phyloP scores from a whole-genome alignment of 345 rosid species.

The Brassica napus region Da-Ae NC_063446.1:27642501-27643000 shows the following conservation, averaged over 20 bases:
- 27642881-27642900: slow-evolving; percentile 27
- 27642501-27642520: slow-evolving; percentile 42
- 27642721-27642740: neutral
- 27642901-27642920: slow-evolving; percentile 25
- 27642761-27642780: slow-evolving; percentile 7
- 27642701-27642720: slow-evolving; percentile 43
- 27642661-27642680: slow-evolving; percentile 63
- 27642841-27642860: slow-evolving; percentile 14
- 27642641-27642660: slow-evolving; percentile 82
- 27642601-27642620: slow-evolving; percentile 86
- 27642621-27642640: slow-evolving; percentile 73
- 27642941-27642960: slow-evolving; percentile 24
- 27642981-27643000: slow-evolving; percentile 29
- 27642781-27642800: slow-evolving; percentile 24
- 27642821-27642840: slow-evolving; percentile 27
- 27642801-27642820: slow-evolving; percentile 23
- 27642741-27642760: neutral
- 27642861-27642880: slow-evolving; percentile 52
- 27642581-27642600: slow-evolving; percentile 84
- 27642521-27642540: slow-evolving; percentile 28
- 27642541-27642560: slow-evolving; percentile 47
- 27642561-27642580: slow-evolving; percentile 59
- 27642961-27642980: slow-evolving; percentile 18
- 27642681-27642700: slow-evolving; percentile 25
- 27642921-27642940: slow-evolving; percentile 29